Conservation (phyloP, 805 yeast genomes). For the Millerozyma miso region DNA sequence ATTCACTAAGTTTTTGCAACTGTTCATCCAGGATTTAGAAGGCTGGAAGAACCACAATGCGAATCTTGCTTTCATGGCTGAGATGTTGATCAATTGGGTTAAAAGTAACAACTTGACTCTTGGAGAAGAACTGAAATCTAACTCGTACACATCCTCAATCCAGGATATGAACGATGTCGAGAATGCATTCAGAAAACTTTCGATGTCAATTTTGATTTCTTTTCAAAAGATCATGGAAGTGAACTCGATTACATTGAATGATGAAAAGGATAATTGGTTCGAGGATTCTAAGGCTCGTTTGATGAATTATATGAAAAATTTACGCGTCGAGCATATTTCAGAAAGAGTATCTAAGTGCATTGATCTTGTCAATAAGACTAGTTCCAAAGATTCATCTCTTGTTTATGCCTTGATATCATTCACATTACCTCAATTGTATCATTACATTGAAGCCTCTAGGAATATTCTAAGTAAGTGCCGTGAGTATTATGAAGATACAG, state of each 20-base stretch:
- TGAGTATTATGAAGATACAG: slow-evolving; percentile 46
- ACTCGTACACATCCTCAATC: slow-evolving; percentile 7
- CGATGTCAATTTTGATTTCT: slow-evolving; percentile 58
- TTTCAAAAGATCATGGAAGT: slow-evolving; percentile 55
- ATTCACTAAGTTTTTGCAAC: slow-evolving; percentile 16
- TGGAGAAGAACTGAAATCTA: not conserved
- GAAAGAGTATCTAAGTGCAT: slow-evolving; percentile 33
- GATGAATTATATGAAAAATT: slow-evolving; percentile 35
- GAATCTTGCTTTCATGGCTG: slow-evolving; percentile 43
- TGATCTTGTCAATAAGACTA: not conserved
- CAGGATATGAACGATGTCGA: slow-evolving; percentile 39
- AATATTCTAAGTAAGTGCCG: slow-evolving; percentile 43
- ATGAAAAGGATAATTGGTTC: slow-evolving; percentile 67
- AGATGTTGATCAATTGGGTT: slow-evolving; percentile 48
- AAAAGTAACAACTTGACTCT: slow-evolving; percentile 12
- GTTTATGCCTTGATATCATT: slow-evolving; percentile 49
- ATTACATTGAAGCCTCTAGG: slow-evolving; percentile 50
- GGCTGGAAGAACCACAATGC: slow-evolving; percentile 31
- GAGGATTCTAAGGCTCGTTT: slow-evolving; percentile 43
- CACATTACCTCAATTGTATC: slow-evolving; percentile 58
- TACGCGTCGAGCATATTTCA: slow-evolving; percentile 37
- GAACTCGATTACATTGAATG: slow-evolving; percentile 29
- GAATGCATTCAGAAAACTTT: slow-evolving; percentile 42
- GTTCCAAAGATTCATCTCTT: not conserved
- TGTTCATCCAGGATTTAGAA: slow-evolving; percentile 22